Base-by-base conservation (phyloP, 768 basidiomycete species). In the Termitomyces titanicus region DNA sequence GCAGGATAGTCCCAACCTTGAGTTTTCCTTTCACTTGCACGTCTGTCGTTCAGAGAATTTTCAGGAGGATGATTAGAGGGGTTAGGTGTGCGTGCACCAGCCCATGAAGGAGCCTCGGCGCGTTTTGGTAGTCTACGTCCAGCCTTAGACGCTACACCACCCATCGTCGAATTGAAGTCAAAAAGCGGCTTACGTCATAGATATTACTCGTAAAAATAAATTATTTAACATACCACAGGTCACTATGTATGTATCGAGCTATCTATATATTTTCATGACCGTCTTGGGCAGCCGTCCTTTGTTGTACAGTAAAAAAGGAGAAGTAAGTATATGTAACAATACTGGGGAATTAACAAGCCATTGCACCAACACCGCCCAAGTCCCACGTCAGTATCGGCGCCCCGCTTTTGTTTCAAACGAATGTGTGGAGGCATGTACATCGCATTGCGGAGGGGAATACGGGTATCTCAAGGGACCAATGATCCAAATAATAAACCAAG, bases 91-190 rank as follows among this genome's bases (percentile, higher is more conserved):
- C 77, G 71, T 11, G 75, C 72, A 24, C 79, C 78, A 9, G 80
- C 73, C 80, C 79, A 79, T n/a, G 75, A 61, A 27, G 80, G 73
- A 6, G 72, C 69, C 53, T 75, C 72, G 35, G 68, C 56, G 34
- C 71, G 71, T 49, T 71, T 82, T 11, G 86, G 83, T 18, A 88
- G 73, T 61, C 70, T 80, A 25, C 84, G 78, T 2, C 73, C 71
- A 55, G 77, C 74, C 70, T 85, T 91, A 7, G 88, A 91, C 27
- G 83, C 64, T 17, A 76, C 70, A 47, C 71, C 73, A 11, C 88
- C 88, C 88, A 90, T 89, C 42, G 45, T 53, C 22, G 54, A 46
- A 51, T 27, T 31, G 5, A 39, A 39, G 5, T 1, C 4, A 11
- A 20, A 33, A 51, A 42, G 17, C 22, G 29, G 50, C 37, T 54